Percentiles rank a stretch among this genome's conserved stretches.
Conservation (phyloP, 139 green algal species). For the Chlamydomonas sphaeroides region DNA sequence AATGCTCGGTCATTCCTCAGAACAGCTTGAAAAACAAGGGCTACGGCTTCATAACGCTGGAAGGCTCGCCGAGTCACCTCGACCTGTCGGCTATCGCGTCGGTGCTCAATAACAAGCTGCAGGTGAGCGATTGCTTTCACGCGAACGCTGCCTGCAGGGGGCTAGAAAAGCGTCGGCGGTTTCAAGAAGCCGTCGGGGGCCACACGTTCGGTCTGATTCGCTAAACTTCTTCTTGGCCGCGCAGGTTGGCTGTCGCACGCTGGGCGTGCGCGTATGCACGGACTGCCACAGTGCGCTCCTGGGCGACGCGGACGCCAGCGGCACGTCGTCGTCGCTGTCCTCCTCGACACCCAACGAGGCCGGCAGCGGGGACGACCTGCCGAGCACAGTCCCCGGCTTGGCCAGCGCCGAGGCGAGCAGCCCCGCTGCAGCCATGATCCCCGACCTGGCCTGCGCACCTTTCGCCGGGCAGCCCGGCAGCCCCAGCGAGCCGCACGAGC, state of each 20-base stretch:
- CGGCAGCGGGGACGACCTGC: background rate
- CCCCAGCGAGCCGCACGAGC: too few relatives aligned
- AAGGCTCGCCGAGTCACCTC: background rate
- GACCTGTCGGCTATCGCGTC: constrained; percentile 24
- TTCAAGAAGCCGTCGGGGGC: too few relatives aligned
- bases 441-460: too few relatives aligned
- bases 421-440: too few relatives aligned
- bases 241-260: constrained; percentile 18
- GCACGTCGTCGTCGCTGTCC: background rate
- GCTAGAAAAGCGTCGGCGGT: too few relatives aligned
- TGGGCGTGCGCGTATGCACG: constrained; percentile 27
- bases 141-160: too few relatives aligned
- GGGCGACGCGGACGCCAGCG: background rate
- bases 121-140: background rate
- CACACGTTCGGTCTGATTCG: background rate
- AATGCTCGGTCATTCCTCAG: constrained; percentile 35
- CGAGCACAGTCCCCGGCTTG: too few relatives aligned
- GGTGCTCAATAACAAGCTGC: constrained; percentile 32
- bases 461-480: too few relatives aligned
- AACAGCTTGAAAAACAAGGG: constrained; percentile 41
- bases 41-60: constrained; percentile 37
- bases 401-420: too few relatives aligned
- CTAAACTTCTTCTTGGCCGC: too few relatives aligned
- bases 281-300: constrained; percentile 19
- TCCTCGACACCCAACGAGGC: constrained; percentile 11